Percentiles rank a stretch among this genome's conserved stretches.
phyloP scores from a whole-genome alignment of 495 filamentous ascomycete species.

The Platismatia glauca region DNA sequence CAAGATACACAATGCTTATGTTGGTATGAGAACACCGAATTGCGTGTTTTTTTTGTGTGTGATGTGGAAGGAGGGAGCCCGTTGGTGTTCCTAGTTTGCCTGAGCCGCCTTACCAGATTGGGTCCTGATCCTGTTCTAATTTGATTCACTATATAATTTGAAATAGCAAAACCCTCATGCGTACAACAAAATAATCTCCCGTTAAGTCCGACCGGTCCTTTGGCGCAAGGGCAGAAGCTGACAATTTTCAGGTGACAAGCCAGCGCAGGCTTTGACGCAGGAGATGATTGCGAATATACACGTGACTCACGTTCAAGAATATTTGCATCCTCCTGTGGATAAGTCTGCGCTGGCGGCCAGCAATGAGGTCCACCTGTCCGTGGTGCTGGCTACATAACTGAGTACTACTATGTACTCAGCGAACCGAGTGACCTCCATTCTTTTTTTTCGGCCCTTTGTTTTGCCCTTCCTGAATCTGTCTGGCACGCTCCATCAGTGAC shows the following conservation, averaged over 20 bases:
- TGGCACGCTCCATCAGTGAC: not conserved
- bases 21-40: too few relatives aligned
- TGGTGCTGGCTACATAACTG: not conserved
- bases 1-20: too few relatives aligned
- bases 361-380: not conserved
- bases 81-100: not conserved
- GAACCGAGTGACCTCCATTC: not conserved
- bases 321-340: not conserved
- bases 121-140: not conserved
- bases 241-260: too few relatives aligned
- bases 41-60: too few relatives aligned
- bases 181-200: not conserved
- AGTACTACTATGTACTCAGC: not conserved
- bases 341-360: not conserved
- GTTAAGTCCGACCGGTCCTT: too few relatives aligned
- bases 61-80: not conserved
- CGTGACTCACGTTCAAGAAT: not conserved
- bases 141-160: not conserved
- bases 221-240: too few relatives aligned
- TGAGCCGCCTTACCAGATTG: not conserved
- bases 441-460: too few relatives aligned
- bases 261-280: not conserved
- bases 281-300: not conserved
- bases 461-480: conserved; percentile 13
- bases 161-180: not conserved